Evolutionary conservation across 257 asterid genomes (phyloP), one percentile per base, ranked within the genome.

Genomic region (Fraxinus americana): DNA sequence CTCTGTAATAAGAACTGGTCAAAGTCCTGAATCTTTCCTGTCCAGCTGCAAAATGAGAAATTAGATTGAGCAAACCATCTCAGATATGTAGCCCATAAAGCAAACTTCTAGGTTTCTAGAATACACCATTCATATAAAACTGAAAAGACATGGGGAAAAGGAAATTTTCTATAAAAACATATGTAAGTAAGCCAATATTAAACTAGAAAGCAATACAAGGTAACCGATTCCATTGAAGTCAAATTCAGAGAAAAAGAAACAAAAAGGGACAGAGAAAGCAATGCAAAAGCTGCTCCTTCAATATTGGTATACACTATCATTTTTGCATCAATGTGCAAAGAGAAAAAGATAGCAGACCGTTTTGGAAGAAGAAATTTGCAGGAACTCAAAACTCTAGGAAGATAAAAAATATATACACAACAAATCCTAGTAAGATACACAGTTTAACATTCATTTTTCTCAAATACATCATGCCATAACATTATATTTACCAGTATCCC

Each of bases 401-500:
- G 39, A 23, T 34, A 59, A 14, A 71, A 19, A 27, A 13, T 69
- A 25, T 61, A 36, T 68, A n/a, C 41, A 12, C 30, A 59, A 59
- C 67, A 59, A 1, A 23, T 7, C 19, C 3, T 61, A 7, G 25
- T 16, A 7, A 36, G 43, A 38, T 9, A 38, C 29, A 34, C 11
- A 36, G 11, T 5, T 1, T 19, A 1, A 17, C 17, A 35, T 21
- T n/a, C 59, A 11, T 75, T 23, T 39, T 61, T 43, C 12, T 3
- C 50, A 12, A 43, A 43, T 2, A 43, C 5, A 43, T 43, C 66
- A 72, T 63, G 63, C 10, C 10, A 38, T 7, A 38, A 38, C 9
- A 38, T 38, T 38, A 38, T 38, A 38, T 83, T 81, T 90, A 93
- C 99, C 99, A 72, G 99, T 95, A 89, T 95, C 99, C 99, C 99